These are phyloP conservation scores for Collybia sp. DNA, from an alignment of 768 basidiomycete genomes.

Conservation along the genomic window DNA sequence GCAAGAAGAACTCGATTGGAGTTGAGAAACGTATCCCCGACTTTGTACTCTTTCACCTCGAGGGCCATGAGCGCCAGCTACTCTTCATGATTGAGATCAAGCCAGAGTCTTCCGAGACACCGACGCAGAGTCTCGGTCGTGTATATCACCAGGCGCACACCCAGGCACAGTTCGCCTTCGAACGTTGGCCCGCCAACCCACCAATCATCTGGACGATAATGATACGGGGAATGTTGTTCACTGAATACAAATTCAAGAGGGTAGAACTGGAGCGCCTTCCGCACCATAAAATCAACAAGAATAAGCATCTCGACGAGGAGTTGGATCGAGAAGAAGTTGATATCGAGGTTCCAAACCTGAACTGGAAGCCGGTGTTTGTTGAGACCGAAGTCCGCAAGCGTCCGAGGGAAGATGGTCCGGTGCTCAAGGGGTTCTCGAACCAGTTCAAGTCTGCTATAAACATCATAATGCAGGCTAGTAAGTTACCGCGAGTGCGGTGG, in stretches of 20 bases:
- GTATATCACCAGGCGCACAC: not conserved
- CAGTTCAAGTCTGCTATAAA: not conserved
- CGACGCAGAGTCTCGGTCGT: not conserved
- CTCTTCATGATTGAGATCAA: not conserved
- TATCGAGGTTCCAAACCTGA: no score
- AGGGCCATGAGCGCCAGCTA: not conserved
- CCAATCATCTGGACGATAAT: not conserved
- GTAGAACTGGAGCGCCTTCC: not conserved
- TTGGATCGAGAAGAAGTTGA: not conserved
- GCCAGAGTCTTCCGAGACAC: not conserved
- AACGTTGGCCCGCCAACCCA: not conserved
- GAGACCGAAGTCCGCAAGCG: not conserved
- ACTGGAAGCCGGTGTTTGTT: not conserved
- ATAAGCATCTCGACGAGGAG: not conserved
- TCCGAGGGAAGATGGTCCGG: not conserved
- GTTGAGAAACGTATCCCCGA: not conserved
- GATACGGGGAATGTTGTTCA: not conserved
- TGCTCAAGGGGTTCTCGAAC: not conserved
- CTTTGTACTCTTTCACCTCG: not conserved
- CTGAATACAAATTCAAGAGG: not conserved
- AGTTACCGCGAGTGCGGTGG: no score
- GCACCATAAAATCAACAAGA: not conserved
- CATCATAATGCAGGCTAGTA: not conserved
- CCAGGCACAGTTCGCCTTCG: not conserved
- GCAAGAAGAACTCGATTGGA: not conserved